Base-by-base conservation (phyloP, 352 stramenopile genomes). In the Phytophthora macrochlamydospora region DNA sequence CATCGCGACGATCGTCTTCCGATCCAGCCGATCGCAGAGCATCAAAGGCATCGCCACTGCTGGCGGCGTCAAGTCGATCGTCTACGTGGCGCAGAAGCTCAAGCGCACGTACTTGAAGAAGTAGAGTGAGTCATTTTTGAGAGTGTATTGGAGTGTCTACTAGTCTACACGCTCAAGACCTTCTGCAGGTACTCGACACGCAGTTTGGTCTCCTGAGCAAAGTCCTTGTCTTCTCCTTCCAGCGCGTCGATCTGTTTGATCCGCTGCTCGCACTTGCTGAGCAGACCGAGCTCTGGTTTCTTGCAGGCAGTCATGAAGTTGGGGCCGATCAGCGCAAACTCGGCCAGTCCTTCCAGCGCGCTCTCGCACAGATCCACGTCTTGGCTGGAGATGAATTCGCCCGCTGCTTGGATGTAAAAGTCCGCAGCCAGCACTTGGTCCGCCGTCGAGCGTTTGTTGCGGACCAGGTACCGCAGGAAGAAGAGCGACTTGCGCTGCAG, bases 1-100 rank as follows among this genome's bases (percentile, higher is more conserved):
- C 0, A 80, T 92, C 18, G 74, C 75, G 40, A 79, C 71, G n/a
- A 85, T 95, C 31, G 88, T 97, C 37, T 83, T 87, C 33, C 77
- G 82, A n/a, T 95, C 87, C 60, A 97, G 90, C 62, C 83, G 87
- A 32, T 89, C 89, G 8, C 90, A 97, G 69, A 94, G 89, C 72
- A 93, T 93, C 62, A 97, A 97, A 58, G 87, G 90, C 51, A 93
- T 97, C 33, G 76, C 89, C 28, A 97, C 90, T 13, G 90, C 87
- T 33, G 90, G 90, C 9, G 83, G 73, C 18, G 57, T 89, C 37
- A 97, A 97, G 56, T 89, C 86, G 6, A 79, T 92, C 40, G 55
- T 84, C 33, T 97, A 97, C 59, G 77, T 94, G 3, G 76, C 79
- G 32, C 81, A 94, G 64, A 97, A 97, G 63, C 73, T 97, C 14